These are phyloP conservation scores for Pharus latifolius DNA, from an alignment of 176 grass and related monocot genomes.

Conservation along the genomic window DNA sequence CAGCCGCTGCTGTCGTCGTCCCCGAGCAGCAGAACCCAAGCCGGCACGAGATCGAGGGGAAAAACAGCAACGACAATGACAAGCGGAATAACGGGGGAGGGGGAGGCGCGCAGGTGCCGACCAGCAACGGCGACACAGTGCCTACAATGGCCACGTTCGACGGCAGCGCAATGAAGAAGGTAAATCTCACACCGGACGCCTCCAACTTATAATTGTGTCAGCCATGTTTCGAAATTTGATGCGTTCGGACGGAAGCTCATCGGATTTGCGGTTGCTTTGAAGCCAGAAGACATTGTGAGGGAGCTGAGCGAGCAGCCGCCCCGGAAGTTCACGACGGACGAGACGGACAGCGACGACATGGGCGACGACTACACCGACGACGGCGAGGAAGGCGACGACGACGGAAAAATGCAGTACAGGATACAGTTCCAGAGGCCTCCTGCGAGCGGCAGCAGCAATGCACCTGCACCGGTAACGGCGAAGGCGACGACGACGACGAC, in stretches of 20 bases:
- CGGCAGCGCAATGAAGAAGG: slow-evolving; percentile 17
- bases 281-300: slow-evolving; percentile 71
- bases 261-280: slow-evolving; percentile 34
- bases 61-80: slow-evolving; percentile 39
- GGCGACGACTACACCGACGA: slow-evolving; percentile 43
- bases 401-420: slow-evolving; percentile 58
- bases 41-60: slow-evolving; percentile 32
- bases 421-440: slow-evolving; percentile 59
- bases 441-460: neutral
- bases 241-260: slow-evolving; percentile 27
- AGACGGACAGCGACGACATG: slow-evolving; percentile 52
- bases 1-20: neutral
- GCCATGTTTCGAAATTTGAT: no score
- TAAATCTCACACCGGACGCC: slow-evolving; percentile 17
- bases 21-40: neutral
- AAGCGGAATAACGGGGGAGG: slow-evolving; percentile 36
- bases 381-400: slow-evolving; percentile 45
- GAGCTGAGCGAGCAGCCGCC: slow-evolving; percentile 44
- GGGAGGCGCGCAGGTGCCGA: neutral
- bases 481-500: neutral
- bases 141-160: neutral
- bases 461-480: neutral
- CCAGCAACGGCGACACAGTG: slow-evolving; percentile 21
- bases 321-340: slow-evolving; percentile 34
- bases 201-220: no score